A percentile compares a stretch with the other conserved stretches of the same genome.
Evolutionary conservation across 768 basidiomycete species (phyloP).

Genomic region (Tricholoma furcatifolium): DNA sequence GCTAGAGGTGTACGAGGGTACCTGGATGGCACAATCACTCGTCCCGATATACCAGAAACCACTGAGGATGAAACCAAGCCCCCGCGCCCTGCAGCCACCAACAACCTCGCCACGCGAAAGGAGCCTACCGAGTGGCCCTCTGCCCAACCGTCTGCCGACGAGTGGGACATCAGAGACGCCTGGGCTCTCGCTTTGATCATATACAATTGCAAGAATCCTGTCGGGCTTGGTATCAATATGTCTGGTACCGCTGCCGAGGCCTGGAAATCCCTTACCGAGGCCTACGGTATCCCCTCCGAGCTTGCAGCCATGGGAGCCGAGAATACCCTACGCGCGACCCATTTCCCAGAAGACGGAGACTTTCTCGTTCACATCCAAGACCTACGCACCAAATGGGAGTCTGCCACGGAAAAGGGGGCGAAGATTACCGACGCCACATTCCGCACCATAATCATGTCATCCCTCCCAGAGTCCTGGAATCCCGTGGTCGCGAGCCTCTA

Average conservation of each 20-base stretch:
- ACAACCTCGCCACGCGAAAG: no score
- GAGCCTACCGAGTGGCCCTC: neutral
- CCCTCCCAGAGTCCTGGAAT: no score
- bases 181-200: conserved; percentile 11
- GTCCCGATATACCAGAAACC: no score
- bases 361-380: conserved; percentile 14
- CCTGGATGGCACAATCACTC: no score
- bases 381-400: conserved; percentile 14
- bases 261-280: conserved; percentile 14
- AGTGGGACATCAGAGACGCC: no score
- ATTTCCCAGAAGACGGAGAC: conserved; percentile 12
- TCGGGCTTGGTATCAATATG: no score
- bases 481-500: conserved; percentile 15
- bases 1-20: no score
- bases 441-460: no score
- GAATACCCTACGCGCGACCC: conserved; percentile 6
- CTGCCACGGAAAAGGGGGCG: conserved; percentile 15
- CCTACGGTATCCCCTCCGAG: conserved; percentile 12
- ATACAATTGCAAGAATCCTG: conserved; percentile 23
- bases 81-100: no score
- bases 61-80: no score
- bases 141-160: conserved; percentile 11
- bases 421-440: no score
- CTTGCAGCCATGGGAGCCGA: conserved; percentile 14
- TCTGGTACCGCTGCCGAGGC: conserved; percentile 19